phyloP scores from a whole-genome alignment of 352 stramenopile species.

The Phytopythium sindhum region DNA sequence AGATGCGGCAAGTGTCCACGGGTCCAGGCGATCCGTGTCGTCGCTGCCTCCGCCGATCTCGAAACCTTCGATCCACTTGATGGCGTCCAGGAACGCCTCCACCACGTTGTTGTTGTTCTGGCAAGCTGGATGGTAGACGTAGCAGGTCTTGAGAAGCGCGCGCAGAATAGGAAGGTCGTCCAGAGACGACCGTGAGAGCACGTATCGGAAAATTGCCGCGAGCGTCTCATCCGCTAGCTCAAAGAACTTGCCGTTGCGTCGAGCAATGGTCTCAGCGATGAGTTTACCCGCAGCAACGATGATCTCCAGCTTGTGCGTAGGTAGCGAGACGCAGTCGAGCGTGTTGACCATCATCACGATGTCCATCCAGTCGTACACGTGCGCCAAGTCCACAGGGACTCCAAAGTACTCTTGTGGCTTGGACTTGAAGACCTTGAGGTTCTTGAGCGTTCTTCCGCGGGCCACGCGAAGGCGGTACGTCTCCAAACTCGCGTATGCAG shows the following conservation, averaged over 20 bases:
- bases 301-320: constrained; percentile 81
- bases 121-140: constrained; percentile 65
- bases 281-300: constrained; percentile 51
- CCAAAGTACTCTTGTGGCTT: constrained; percentile 62
- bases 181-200: constrained; percentile 59
- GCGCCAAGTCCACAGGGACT: constrained; percentile 55
- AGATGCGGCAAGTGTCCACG: constrained; percentile 45
- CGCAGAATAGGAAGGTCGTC: constrained; percentile 51
- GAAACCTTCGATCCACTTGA: constrained; percentile 76
- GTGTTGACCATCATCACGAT: constrained; percentile 52
- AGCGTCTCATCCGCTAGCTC: constrained; percentile 59
- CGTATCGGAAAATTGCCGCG: constrained; percentile 64
- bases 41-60: constrained; percentile 21
- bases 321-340: constrained; percentile 74
- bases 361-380: constrained; percentile 53
- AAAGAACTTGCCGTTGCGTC: constrained; percentile 51
- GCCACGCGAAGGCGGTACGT: constrained; percentile 29
- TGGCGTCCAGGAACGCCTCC: constrained; percentile 63
- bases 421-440: constrained; percentile 56
- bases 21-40: constrained; percentile 34
- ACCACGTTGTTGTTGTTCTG: constrained; percentile 63
- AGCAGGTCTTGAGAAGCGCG: constrained; percentile 55
- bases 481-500: constrained; percentile 59
- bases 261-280: constrained; percentile 47
- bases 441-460: constrained; percentile 34